Evolutionary conservation across 768 basidiomycete genomes (phyloP), one percentile per base, ranked within the genome.

Genomic region (Russula lepida): DNA sequence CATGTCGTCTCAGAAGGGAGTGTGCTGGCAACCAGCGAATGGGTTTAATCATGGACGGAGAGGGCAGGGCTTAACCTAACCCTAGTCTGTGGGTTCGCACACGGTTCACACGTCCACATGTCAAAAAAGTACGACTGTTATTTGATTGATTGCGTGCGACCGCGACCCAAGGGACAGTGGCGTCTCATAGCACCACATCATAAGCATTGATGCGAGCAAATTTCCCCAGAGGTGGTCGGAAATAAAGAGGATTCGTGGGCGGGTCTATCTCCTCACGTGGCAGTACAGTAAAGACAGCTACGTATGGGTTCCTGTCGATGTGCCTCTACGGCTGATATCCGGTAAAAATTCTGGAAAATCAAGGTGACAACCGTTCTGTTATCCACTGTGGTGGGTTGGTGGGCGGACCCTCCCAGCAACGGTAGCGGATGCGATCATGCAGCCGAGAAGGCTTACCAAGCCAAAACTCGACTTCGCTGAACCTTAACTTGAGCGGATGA

Each of bases 391-490:
- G 77, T 25, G 75, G 70, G 47, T 80, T 81, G 13, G 81, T 79
- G 0, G 77, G 64, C 17, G 79, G 74, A 37, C 74, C 77, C 52
- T 77, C 76, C 21, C 74, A 70, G n/a, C 83, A 83, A 53, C 82
- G 75, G 71, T 92, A 93, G 27, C 83, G 83, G 62, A 95, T 82
- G 47, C 95, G 85, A 72, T 98, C 94, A 67, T 98, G 95, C 53
- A 98, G 76, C 41, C 95, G 82, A 27, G 92, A 95, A n/a, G 92
- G 91, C 68, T 93, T 89, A 32, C 95, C 95, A n/a, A 82, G 80
- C 95, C 95, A 98, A 72, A 98, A 98, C 70, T 98, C 95, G 54
- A 98, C 79, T 74, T 98, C 95, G 62, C 94, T 97, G 68, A 28
- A 15, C 21, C 23, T 21, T 54, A 37, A 28, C 27, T n/a, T 58